Evolutionary conservation across 306 rosid genomes (phyloP), one percentile per base, ranked within the genome.

Genomic region (Alnus rubra): DNA sequence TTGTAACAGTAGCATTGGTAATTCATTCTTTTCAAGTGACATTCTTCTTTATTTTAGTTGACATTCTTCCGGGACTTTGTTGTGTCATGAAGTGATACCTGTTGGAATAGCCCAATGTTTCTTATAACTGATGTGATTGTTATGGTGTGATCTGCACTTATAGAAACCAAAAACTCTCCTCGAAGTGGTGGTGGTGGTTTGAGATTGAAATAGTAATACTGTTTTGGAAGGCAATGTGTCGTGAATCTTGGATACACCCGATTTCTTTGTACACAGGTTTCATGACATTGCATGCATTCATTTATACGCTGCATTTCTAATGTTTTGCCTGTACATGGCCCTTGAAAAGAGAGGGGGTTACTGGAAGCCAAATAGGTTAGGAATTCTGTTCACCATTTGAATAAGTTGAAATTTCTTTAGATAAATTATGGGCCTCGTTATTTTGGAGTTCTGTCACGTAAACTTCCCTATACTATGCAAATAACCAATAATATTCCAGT

Each of bases 1-100:
- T 87, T 88, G 92, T 89, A 89, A 80, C 78, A 82, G 76, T 83
- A 79, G 86, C 83, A 75, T 78, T 69, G 50, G 82, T 71, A 53
- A 81, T 82, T 80, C 86, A 87, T 90, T 90, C 92, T 78, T 90
- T 84, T 18, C 19, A 13, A 59, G 19, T 7, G 45, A 15, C 31
- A 8, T 23, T 58, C 64, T 58, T 23, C 33, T 23, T 15, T 11
- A 7, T 0, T 33, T 33, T n/a, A 52, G 9, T 42, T 30, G 8
- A 7, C 39, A 63, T 51, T 51, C 12, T 9, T 44, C n/a, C 31
- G 16, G 59, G 69, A 80, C 42, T n/a, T 3, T 47, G 51, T 68
- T 14, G 54, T 59, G 48, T 54, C n/a, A 19, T 28, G 55, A 69
- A 42, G 76, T 49, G 71, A 50, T 69, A 12, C 50, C 53, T 78